These are phyloP conservation scores for Xylariales sp. DNA, from an alignment of 2,329 filamentous ascomycete genomes.

Conservation along the genomic window DNA sequence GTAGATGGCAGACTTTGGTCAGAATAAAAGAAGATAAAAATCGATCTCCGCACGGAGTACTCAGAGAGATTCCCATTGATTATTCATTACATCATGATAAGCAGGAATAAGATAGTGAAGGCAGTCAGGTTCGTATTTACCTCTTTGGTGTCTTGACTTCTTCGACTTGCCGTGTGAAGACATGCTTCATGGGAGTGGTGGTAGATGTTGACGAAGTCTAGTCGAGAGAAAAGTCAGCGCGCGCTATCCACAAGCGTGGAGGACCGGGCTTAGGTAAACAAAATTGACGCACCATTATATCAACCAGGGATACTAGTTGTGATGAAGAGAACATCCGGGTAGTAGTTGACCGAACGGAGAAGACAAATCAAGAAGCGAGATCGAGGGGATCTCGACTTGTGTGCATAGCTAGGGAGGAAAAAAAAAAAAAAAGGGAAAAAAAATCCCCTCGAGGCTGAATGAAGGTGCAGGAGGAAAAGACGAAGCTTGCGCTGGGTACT, in stretches of 20 bases:
- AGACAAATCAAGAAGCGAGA: not conserved
- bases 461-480: slow-evolving; percentile 23
- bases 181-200: slow-evolving; percentile 75
- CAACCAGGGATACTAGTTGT: slow-evolving; percentile 25
- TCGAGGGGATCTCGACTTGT: slow-evolving; percentile 19
- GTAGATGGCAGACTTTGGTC: slow-evolving; percentile 35
- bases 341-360: not conserved
- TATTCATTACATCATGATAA: slow-evolving; percentile 67
- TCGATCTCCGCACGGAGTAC: slow-evolving; percentile 87
- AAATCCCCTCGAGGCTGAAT: slow-evolving; percentile 26
- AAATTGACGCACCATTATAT: slow-evolving; percentile 34
- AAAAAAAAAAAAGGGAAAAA: too few relatives aligned
- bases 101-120: slow-evolving; percentile 31
- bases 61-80: slow-evolving; percentile 99
- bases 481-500: slow-evolving; percentile 24
- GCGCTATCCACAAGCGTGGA: not conserved
- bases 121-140: slow-evolving; percentile 66
- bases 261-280: not conserved
- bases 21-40: slow-evolving; percentile 62
- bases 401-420: not conserved
- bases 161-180: slow-evolving; percentile 84
- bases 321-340: slow-evolving; percentile 23
- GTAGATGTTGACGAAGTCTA: slow-evolving; percentile 80
- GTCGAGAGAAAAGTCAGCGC: slow-evolving; percentile 38
- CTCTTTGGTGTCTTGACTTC: slow-evolving; percentile 89